Conservation (phyloP, 2,329 filamentous ascomycete species). For the Botrytis squamosa region DNA sequence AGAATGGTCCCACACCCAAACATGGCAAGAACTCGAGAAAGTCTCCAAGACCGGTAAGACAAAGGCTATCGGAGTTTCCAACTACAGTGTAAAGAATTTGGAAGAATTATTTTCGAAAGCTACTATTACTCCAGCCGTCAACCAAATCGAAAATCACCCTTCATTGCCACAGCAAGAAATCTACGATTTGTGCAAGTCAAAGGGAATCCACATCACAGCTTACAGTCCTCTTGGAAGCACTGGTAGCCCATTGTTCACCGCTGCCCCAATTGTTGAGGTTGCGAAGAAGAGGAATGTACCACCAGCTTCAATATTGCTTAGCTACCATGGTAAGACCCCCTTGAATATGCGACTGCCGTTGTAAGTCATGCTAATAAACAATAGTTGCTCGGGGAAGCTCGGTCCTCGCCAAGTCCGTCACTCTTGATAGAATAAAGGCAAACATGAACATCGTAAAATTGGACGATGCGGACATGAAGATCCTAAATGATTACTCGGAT, state of each 20-base stretch:
- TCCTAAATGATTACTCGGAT: constrained; percentile 54
- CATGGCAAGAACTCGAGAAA: constrained; percentile 75
- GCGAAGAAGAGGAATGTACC: constrained; percentile 62
- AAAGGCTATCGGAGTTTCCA: constrained; percentile 47
- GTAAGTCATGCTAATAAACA: not conserved
- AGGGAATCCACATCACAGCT: constrained; percentile 52
- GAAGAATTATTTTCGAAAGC: constrained; percentile 43
- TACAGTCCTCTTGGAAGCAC: constrained; percentile 47
- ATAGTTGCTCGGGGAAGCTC: constrained; percentile 66
- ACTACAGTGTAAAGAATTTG: constrained; percentile 41
- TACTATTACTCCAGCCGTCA: constrained; percentile 51
- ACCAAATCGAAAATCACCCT: constrained; percentile 62
- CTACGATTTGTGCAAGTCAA: constrained; percentile 49
- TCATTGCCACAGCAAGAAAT: constrained; percentile 54
- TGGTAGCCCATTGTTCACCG: constrained; percentile 51
- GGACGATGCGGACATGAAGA: constrained; percentile 60
- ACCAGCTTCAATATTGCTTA: constrained; percentile 64
- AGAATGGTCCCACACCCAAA: constrained; percentile 68
- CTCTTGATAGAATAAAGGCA: constrained; percentile 63
- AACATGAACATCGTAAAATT: constrained; percentile 68
- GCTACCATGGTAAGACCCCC: constrained; percentile 63
- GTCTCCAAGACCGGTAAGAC: constrained; percentile 59
- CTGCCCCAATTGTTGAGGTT: constrained; percentile 59
- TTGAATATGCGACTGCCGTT: constrained; percentile 8
- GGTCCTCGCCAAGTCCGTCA: constrained; percentile 73